Evolutionary conservation across 2,329 filamentous ascomycete species (phyloP).

Genomic region (Cladosporium sp.): DNA sequence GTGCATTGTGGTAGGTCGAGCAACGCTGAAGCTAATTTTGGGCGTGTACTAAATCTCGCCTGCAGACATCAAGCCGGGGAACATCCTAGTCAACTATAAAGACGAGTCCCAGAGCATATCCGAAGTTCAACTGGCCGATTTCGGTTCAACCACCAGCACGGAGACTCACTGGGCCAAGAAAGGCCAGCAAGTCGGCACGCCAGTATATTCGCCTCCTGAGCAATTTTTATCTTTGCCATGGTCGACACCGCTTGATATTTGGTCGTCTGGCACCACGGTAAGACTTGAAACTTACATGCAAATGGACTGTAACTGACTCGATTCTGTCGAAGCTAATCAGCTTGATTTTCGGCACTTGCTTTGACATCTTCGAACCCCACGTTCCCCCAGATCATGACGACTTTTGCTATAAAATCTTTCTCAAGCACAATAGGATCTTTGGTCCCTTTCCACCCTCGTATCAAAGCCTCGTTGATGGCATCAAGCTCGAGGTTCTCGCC

Average conservation of each 20-base stretch:
- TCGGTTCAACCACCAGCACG: neutral
- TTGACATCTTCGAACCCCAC: conserved; percentile 23
- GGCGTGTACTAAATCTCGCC: neutral
- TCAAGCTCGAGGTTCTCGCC: conserved; percentile 8
- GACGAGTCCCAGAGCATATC: conserved; percentile 24
- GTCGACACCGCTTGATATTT: conserved; percentile 38
- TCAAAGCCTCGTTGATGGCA: conserved; percentile 21
- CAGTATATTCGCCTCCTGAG: conserved; percentile 36
- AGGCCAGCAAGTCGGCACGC: conserved; percentile 30
- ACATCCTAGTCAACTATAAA: conserved; percentile 35
- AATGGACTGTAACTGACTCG: neutral
- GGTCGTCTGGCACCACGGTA: conserved; percentile 37
- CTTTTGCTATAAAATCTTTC: conserved; percentile 23
- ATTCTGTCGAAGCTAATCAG: conserved; percentile 24
- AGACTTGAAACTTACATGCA: conserved; percentile 12
- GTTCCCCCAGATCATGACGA: conserved; percentile 20
- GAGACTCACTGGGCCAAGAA: conserved; percentile 19
- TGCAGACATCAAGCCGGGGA: conserved; percentile 33
- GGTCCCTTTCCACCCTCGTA: conserved; percentile 25
- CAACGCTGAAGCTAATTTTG: neutral
- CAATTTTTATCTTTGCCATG: conserved; percentile 29
- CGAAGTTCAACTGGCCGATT: conserved; percentile 30
- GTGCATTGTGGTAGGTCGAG: conserved; percentile 26
- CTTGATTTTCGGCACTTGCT: conserved; percentile 25
- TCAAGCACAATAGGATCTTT: conserved; percentile 24